Evolutionary conservation across 768 basidiomycete species (phyloP).

Genomic region (Mrakia hoshinonis): DNA sequence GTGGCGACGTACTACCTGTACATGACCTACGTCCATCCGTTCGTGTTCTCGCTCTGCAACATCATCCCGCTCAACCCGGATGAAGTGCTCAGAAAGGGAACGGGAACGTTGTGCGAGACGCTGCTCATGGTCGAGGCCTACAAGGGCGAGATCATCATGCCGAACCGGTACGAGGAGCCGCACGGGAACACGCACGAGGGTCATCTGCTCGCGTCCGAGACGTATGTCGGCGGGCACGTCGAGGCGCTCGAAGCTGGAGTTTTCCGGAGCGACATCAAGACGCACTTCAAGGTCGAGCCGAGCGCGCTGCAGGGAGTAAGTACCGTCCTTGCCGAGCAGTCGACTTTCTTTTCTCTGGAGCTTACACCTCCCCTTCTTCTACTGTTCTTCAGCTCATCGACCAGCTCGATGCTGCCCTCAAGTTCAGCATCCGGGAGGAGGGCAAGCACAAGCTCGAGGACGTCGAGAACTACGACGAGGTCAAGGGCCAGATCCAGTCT

Average conservation of each 20-base stretch:
- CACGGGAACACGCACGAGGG: slow-evolving; percentile 90
- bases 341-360: no score
- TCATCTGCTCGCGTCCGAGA: slow-evolving; percentile 91
- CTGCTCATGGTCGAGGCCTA: slow-evolving; percentile 98
- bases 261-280: slow-evolving; percentile 88
- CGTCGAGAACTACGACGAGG: slow-evolving; percentile 90
- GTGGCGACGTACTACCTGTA: slow-evolving; percentile 99
- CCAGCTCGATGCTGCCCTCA: slow-evolving; percentile 83
- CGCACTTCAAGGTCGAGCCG: slow-evolving; percentile 91
- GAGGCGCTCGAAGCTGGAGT: slow-evolving; percentile 98
- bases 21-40: slow-evolving; percentile 99
- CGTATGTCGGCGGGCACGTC: slow-evolving; percentile 97
- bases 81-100: slow-evolving; percentile 90
- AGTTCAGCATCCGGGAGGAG: slow-evolving; percentile 81
- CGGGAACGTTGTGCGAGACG: slow-evolving; percentile 93
- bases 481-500: slow-evolving; percentile 65
- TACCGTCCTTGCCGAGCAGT: no score
- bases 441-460: slow-evolving; percentile 59
- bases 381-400: slow-evolving; percentile 68
- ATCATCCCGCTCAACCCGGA: slow-evolving; percentile 96
- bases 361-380: neutral
- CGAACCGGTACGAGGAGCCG: slow-evolving; percentile 88
- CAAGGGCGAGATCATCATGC: slow-evolving; percentile 87
- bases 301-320: slow-evolving; percentile 69
- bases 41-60: slow-evolving; percentile 98